These are phyloP conservation scores for Coemansia aciculifera DNA, from an alignment of 192 early-diverging fungal genomes.

Conservation along the genomic window DNA sequence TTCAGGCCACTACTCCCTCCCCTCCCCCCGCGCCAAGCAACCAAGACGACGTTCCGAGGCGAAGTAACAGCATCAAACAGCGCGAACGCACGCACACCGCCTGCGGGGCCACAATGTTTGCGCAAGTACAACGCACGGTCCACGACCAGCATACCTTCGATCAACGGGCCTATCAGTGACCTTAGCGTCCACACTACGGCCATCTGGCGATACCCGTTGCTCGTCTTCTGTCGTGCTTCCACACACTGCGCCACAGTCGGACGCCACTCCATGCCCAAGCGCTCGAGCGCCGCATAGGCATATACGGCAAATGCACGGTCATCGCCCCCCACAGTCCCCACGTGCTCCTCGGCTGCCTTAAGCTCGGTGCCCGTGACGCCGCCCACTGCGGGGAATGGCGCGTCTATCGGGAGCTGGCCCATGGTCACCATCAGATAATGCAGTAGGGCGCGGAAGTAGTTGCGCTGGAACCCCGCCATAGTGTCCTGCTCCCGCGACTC, in stretches of 20 bases:
- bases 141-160: conserved; percentile 77
- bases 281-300: conserved; percentile 59
- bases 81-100: conserved; percentile 37
- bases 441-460: conserved; percentile 75
- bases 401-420: conserved; percentile 49
- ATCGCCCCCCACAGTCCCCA: conserved; percentile 9
- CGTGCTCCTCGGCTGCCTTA: conserved; percentile 22
- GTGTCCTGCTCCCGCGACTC: conserved; percentile 55
- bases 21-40: conserved; percentile 28
- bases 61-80: conserved; percentile 47
- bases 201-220: conserved; percentile 58
- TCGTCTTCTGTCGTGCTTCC: conserved; percentile 24
- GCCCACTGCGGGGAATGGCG: conserved; percentile 60
- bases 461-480: conserved; percentile 63
- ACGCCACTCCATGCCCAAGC: conserved; percentile 53
- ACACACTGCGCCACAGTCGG: conserved; percentile 35
- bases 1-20: neutral
- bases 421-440: conserved; percentile 65
- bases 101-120: conserved; percentile 47
- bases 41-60: conserved; percentile 47
- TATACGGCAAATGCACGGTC: conserved; percentile 56
- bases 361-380: conserved; percentile 58
- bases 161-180: conserved; percentile 67
- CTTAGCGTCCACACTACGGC: conserved; percentile 82
- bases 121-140: conserved; percentile 72